phyloP scores from a whole-genome alignment of 192 early-diverging fungal genomes.

The Umbelopsis sp. region DNA sequence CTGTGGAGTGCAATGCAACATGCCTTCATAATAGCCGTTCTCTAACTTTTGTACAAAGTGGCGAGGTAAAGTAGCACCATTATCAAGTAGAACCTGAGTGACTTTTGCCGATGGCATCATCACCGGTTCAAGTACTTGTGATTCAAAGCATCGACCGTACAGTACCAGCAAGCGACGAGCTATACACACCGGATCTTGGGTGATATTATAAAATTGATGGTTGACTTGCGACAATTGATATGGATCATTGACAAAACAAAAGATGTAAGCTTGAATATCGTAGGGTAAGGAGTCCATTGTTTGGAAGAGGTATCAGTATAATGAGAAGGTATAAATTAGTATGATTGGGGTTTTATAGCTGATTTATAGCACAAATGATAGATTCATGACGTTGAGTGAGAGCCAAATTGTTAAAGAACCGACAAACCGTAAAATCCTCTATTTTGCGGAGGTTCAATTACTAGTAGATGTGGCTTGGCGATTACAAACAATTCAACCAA shows the following conservation, averaged over 20 bases:
- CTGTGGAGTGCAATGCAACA: background rate
- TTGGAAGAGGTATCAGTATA: background rate
- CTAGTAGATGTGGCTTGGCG: slow-evolving; percentile 13
- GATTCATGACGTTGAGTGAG: slow-evolving; percentile 1
- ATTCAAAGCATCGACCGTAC: slow-evolving; percentile 13
- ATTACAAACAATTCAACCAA: background rate
- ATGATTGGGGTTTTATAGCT: background rate
- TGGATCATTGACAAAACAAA: slow-evolving; percentile 1
- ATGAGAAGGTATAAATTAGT: background rate
- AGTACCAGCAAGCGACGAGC: background rate
- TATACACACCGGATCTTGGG: slow-evolving; percentile 15
- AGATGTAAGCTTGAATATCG: background rate
- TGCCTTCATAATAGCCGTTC: slow-evolving; percentile 9
- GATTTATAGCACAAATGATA: background rate
- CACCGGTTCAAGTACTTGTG: slow-evolving; percentile 1
- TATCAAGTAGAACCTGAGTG: background rate
- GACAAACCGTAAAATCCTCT: too few relatives aligned
- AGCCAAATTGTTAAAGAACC: too few relatives aligned
- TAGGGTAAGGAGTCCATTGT: slow-evolving; percentile 8
- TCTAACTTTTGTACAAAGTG: slow-evolving; percentile 10
- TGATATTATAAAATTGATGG: slow-evolving; percentile 11
- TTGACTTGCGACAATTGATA: background rate
- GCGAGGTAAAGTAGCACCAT: background rate
- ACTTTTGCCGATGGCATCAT: slow-evolving; percentile 13
- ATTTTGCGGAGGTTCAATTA: too few relatives aligned